Conservation (phyloP, 116 monocot species). For the Iris pallida region DNA sequence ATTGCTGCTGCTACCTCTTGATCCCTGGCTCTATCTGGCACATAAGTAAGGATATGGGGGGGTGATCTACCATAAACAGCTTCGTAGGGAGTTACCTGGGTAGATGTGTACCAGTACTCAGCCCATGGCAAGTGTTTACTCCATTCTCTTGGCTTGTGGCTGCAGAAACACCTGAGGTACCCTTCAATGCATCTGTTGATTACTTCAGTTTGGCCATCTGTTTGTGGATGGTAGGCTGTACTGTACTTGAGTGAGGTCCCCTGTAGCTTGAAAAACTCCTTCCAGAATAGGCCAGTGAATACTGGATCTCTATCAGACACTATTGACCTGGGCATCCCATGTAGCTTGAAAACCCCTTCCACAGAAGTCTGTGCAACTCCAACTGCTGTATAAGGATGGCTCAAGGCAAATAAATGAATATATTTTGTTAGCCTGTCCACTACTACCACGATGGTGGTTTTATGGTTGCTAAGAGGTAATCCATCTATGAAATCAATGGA, state of each 20-base stretch:
- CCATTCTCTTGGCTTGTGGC: neutral
- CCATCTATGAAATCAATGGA: neutral
- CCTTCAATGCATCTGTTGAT: neutral
- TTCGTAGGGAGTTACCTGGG: neutral
- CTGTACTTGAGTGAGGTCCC: neutral
- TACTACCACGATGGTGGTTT: neutral
- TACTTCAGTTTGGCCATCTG: neutral
- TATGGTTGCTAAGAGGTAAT: neutral
- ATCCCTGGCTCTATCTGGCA: neutral
- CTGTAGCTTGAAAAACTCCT: neutral
- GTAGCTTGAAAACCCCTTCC: neutral
- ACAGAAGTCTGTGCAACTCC: neutral
- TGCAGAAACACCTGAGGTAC: neutral
- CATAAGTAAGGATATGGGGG: too few species aligned
- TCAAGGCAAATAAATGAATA: neutral
- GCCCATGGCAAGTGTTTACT: neutral
- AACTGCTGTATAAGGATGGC: neutral
- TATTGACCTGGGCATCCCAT: neutral
- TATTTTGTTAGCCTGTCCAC: neutral
- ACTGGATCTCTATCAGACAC: neutral
- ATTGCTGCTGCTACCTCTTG: neutral
- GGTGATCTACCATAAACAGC: too few species aligned
- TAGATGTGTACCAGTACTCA: neutral
- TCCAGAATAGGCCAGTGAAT: neutral
- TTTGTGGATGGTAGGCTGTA: neutral